A percentile compares a stretch with the other conserved stretches of the same genome.
These are phyloP conservation scores for Heliophila coronopifolia DNA, from an alignment of 441 rosid species.

Conservation along the genomic window DNA sequence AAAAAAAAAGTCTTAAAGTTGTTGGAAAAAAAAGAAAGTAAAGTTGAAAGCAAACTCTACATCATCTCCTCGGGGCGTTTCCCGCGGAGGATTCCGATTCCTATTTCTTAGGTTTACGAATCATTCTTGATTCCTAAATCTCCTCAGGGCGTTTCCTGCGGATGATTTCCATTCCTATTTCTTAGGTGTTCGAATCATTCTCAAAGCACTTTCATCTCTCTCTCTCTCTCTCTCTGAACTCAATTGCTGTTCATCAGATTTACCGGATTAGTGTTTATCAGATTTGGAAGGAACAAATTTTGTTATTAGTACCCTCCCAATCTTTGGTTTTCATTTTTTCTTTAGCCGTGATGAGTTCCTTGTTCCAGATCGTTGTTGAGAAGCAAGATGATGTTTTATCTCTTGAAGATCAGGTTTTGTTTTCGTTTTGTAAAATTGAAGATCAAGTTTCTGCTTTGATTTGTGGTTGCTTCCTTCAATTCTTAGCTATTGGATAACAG, in stretches of 20 bases:
- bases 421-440: neutral
- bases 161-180: too few species aligned
- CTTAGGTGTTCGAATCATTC: neutral
- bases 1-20: too few species aligned
- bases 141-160: too few species aligned
- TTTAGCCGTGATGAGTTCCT: slow-evolving; percentile 22
- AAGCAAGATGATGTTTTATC: neutral
- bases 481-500: neutral
- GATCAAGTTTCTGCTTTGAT: neutral
- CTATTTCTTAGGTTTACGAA: too few species aligned
- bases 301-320: neutral
- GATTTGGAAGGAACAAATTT: neutral
- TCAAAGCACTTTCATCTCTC: too few species aligned
- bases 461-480: neutral
- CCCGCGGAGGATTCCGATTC: slow-evolving; percentile 14
- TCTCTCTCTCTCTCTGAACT: neutral
- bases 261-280: slow-evolving; percentile 2
- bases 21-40: too few species aligned
- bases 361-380: slow-evolving; percentile 20
- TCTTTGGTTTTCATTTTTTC: neutral
- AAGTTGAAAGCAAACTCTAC: too few species aligned
- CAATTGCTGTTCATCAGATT: neutral
- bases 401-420: slow-evolving; percentile 20
- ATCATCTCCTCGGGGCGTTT: slow-evolving; percentile 14
- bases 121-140: too few species aligned